Base-by-base conservation (phyloP, 2,329 filamentous ascomycete species). In the Sporothrix pallida region DNA sequence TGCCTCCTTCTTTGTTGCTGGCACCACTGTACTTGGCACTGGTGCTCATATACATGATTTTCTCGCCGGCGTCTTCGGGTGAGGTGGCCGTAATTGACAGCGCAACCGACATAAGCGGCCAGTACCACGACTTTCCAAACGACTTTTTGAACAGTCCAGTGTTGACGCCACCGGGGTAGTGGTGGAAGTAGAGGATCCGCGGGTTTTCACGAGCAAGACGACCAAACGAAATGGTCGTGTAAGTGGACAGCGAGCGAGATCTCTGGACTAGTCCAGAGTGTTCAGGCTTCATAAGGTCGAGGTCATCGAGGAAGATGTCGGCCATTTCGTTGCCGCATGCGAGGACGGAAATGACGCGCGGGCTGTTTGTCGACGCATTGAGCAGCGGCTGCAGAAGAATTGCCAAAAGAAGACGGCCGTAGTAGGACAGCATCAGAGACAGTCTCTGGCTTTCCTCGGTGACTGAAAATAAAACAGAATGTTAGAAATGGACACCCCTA, bases 101-200 rank as follows among this genome's bases (percentile, higher is more conserved):
- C 20, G 50, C 7, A 9, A 63, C 42, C 20, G 70, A 52, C 54
- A 72, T 20, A 20, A 63, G 42, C 70, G 54, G 58, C 54, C 54
- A 72, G 46, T 44, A 72, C 70, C 70, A 72, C 20, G 42, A 8
- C n/a, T 37, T 42, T 42, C 70, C 70, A 20, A 20, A 52, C 42
- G 70, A 50, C 70, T 72, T 72, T 10, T 63, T 62, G 58, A 72
- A 72, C 26, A 63, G 2, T 20, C 20, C 42, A 20, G 70, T 72
- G 58, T 72, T 72, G 54, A 72, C 70, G 6, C 70, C 70, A 12
- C 70, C 70, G 4, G 70, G 70, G 70, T 72, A 72, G 58, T 72
- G 70, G 31, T 72, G 70, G 44, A 72, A 48, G 42, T 62, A 62
- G 46, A 72, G 31, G 13, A 72, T 44, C 37, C 46, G 54, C 20